Conservation (phyloP, 306 rosid species). For the Glycine tomentella region DNA sequence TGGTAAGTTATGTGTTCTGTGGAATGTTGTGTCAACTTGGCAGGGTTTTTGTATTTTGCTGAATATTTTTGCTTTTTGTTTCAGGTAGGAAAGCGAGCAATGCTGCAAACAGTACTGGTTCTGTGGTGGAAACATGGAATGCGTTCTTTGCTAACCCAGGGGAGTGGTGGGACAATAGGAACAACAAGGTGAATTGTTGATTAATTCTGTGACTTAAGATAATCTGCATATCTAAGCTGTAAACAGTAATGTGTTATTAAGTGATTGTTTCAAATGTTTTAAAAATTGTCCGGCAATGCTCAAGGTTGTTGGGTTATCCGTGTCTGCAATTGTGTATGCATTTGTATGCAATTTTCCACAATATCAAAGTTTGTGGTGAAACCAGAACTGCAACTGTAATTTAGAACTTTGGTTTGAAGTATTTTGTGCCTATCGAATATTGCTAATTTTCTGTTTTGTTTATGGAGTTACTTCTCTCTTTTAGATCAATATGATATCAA, state of each 20-base stretch:
- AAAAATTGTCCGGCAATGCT: no score
- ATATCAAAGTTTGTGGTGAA: no score
- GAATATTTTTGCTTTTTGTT: neutral
- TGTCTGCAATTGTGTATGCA: no score
- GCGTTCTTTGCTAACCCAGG: constrained; percentile 63
- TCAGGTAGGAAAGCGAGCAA: constrained; percentile 64
- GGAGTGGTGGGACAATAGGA: constrained; percentile 69
- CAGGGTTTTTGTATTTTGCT: constrained; percentile 25
- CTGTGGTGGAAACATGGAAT: constrained; percentile 83
- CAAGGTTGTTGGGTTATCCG: no score
- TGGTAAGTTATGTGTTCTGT: constrained; percentile 44
- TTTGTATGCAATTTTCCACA: no score
- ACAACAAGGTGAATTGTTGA: constrained; percentile 46
- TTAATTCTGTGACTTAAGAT: neutral
- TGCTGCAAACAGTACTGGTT: constrained; percentile 47
- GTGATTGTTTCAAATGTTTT: no score
- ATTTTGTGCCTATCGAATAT: neutral
- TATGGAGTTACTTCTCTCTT: no score
- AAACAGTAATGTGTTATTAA: no score
- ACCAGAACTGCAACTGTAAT: neutral
- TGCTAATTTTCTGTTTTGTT: neutral
- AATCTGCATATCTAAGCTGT: neutral
- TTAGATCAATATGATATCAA: neutral
- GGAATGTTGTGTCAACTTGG: constrained; percentile 2
- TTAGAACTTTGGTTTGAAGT: neutral